Conservation (phyloP, 306 rosid species). For the Alnus glutinosa region DNA sequence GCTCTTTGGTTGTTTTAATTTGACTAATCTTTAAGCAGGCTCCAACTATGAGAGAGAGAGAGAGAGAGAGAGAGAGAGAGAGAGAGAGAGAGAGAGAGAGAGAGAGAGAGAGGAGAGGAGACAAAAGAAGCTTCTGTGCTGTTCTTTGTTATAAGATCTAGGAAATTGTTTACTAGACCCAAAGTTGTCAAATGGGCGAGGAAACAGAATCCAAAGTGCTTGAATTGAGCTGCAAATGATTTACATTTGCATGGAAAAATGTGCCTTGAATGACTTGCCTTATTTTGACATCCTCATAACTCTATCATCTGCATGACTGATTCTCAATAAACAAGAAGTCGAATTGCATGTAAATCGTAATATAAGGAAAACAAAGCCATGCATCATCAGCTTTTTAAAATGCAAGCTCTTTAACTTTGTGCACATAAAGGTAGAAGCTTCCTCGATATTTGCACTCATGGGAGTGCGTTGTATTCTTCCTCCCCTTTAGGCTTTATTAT, state of each 20-base stretch:
- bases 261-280: conserved; percentile 45
- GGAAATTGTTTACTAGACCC: conserved; percentile 40
- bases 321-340: conserved; percentile 8
- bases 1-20: conserved; percentile 20
- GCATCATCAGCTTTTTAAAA: conserved; percentile 62
- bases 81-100: conserved; percentile 17
- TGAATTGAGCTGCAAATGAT: conserved; percentile 38
- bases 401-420: conserved; percentile 52
- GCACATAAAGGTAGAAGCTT: conserved; percentile 89
- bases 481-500: conserved; percentile 84
- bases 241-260: conserved; percentile 49
- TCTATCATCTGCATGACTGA: conserved; percentile 16
- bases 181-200: conserved; percentile 30
- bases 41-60: conserved; percentile 19
- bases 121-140: conserved; percentile 70
- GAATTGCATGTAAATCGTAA: conserved; percentile 26
- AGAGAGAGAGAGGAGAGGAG: conserved; percentile 27
- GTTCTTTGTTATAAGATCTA: conserved; percentile 35
- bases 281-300: conserved; percentile 13
- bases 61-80: conserved; percentile 11
- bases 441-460: conserved; percentile 89
- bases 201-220: conserved; percentile 45
- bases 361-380: conserved; percentile 18
- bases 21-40: conserved; percentile 27
- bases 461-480: conserved; percentile 99